Conservation (phyloP, 1,139 yeast genomes). For the Wickerhamiella pararugosa region DNA sequence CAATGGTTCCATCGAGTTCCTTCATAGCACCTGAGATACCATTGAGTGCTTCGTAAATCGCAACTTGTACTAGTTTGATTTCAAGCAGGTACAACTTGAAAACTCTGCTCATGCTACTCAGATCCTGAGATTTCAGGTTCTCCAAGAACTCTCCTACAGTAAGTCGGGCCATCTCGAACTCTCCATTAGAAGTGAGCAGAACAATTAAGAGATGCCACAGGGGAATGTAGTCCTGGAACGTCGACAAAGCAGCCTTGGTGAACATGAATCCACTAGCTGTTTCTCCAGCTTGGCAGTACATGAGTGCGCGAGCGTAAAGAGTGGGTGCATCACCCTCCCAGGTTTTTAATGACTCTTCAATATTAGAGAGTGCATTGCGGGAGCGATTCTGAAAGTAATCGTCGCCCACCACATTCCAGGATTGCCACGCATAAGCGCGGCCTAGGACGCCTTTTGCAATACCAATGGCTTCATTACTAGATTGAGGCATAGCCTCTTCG, state of each 20-base stretch:
- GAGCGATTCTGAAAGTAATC: slow-evolving; percentile 6
- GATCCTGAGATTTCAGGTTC: slow-evolving; percentile 8
- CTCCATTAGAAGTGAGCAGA: slow-evolving; percentile 38
- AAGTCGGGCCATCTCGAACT: slow-evolving; percentile 31
- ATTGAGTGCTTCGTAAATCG: slow-evolving; percentile 48
- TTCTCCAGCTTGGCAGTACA: slow-evolving; percentile 19
- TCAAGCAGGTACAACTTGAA: slow-evolving; percentile 48
- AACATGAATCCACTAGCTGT: slow-evolving; percentile 21
- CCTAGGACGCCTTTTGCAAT: slow-evolving; percentile 10
- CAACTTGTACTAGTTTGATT: slow-evolving; percentile 60
- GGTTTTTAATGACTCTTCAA: slow-evolving; percentile 15
- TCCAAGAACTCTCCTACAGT: slow-evolving; percentile 31
- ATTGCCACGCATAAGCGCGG: slow-evolving; percentile 8
- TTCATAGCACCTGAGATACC: slow-evolving; percentile 53
- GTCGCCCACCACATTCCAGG: slow-evolving; percentile 10
- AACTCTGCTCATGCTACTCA: slow-evolving; percentile 20
- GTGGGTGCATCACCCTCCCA: slow-evolving; percentile 14
- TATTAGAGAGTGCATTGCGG: slow-evolving; percentile 15
- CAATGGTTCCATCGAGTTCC: slow-evolving; percentile 49
- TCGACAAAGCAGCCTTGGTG: slow-evolving; percentile 25
- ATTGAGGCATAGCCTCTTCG: background rate
- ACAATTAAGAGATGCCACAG: slow-evolving; percentile 40
- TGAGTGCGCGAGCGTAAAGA: slow-evolving; percentile 20
- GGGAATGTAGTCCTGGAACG: slow-evolving; percentile 30
- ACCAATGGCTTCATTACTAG: background rate